Conservation (phyloP, 2,329 filamentous ascomycete species). For the Chrysoporthe cubensis region DNA sequence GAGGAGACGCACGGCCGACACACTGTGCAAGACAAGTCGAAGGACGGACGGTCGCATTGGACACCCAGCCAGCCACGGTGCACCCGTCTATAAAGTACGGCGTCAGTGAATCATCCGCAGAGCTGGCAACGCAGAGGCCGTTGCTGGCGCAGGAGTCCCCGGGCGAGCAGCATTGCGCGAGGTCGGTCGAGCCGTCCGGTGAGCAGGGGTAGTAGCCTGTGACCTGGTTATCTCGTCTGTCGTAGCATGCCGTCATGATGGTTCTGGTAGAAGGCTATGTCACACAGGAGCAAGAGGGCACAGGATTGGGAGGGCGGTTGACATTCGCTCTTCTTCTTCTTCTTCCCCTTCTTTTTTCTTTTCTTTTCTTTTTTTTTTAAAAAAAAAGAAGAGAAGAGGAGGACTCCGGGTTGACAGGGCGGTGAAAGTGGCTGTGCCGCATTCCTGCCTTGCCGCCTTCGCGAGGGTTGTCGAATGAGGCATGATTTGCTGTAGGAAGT, state of each 20-base stretch:
- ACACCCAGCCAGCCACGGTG: not conserved
- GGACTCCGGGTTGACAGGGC: no score
- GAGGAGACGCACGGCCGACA: not conserved
- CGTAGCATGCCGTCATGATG: not conserved
- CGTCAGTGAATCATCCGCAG: not conserved
- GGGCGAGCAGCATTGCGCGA: not conserved
- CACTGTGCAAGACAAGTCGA: not conserved
- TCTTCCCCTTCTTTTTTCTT: no score
- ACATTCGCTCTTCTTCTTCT: no score
- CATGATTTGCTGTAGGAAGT: no score
- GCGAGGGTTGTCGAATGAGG: no score
- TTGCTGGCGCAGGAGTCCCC: conserved; percentile 7
- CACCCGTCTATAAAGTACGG: not conserved
- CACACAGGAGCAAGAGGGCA: not conserved
- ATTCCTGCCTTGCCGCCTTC: no score
- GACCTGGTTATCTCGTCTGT: not conserved
- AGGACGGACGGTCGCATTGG: not conserved
- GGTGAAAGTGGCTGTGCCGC: no score
- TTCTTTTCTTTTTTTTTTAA: no score
- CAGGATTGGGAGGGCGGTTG: not conserved
- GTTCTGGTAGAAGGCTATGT: not conserved
- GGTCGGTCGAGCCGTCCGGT: not conserved
- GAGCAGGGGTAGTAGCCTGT: not conserved
- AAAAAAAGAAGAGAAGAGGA: no score
- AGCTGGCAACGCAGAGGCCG: conserved; percentile 1